Percentiles rank a stretch among this genome's conserved stretches.
Conservation (phyloP, 2,329 filamentous ascomycete genomes). For the Rasamsonia emersonii region DNA sequence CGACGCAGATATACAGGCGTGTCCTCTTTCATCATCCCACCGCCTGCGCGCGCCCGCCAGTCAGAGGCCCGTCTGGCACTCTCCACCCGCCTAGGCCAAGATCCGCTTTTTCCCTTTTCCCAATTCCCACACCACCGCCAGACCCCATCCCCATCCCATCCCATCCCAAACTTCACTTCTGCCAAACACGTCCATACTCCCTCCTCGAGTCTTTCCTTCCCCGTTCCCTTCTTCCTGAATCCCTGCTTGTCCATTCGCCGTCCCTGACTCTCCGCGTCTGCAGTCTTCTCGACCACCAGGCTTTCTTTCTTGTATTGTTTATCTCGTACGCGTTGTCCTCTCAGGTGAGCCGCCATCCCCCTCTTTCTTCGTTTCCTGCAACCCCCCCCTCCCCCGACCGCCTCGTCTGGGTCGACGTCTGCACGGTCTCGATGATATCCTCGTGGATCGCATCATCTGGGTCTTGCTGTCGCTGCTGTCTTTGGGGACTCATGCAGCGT, state of each 20-base stretch:
- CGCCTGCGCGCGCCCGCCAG: conserved; percentile 7
- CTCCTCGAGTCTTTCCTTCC: conserved; percentile 10
- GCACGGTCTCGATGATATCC: conserved; percentile 1
- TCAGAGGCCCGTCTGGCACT: conserved; percentile 3
- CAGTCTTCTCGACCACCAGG: too few species aligned
- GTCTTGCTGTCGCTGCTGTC: not conserved
- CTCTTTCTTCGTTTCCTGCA: conserved; percentile 9
- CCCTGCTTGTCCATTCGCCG: conserved; percentile 11
- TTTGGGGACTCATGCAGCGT: not conserved
- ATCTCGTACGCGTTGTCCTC: conserved; percentile 10
- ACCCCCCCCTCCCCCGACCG: conserved; percentile 7
- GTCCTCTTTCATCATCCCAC: too few species aligned
- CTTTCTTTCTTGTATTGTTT: conserved; percentile 9
- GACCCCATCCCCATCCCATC: conserved; percentile 10
- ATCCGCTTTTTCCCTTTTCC: conserved; percentile 4
- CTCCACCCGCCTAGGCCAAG: conserved; percentile 6
- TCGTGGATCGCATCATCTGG: conserved; percentile 5
- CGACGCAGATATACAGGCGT: too few species aligned
- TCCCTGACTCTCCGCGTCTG: conserved; percentile 10
- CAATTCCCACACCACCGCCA: conserved; percentile 6
- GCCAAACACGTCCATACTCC: conserved; percentile 13
- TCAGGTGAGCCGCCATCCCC: conserved; percentile 11
- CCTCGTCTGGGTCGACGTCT: conserved; percentile 2
- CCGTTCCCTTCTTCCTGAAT: conserved; percentile 12
- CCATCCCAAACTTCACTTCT: conserved; percentile 14